Base-by-base conservation (phyloP, 805 yeast genomes). In the Kazachstania africana region DNA sequence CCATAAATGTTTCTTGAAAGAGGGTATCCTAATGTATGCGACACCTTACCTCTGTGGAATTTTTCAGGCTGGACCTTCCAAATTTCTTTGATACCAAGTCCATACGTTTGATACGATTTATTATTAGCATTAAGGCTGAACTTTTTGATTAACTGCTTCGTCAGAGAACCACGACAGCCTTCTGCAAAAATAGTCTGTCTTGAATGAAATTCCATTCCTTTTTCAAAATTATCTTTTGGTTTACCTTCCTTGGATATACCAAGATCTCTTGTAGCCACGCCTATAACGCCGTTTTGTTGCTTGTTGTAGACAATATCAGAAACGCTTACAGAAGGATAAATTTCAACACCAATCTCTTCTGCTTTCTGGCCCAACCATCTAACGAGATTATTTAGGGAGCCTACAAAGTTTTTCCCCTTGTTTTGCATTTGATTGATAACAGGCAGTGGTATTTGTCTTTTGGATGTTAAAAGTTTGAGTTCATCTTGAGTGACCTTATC, bases 131-230 rank as follows among this genome's bases (percentile, higher is more conserved):
- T 71, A 37, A 91, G 60, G 26, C 75, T 65, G 57, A 60, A 88
- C 45, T 76, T 72, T 33, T 67, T 61, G 32, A 88, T 78, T 0
- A 73, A 77, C 50, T 79, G 71, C 53, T 91, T 88, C 9, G 87
- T 66, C 33, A 91, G 62, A 1, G 95, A 85, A 0, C 98, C 98
- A 57, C 87, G 97, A 53, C 98, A 91, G n/a, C 98, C 98, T 60
- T 91, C 98, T 4, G 95, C 95, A 20, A 91, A 66, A 12, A 91
- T 79, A 0, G 96, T 87, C 37, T 78, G 65, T 45, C 91, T 72
- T 4, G 98, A 83, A 44, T 78, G 91, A 57, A 91, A 91, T 57
- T 84, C 97, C 95, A 91, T 82, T 16, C 98, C 98, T 42, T 94
- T 70, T 57, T 91, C 95, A 56, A 83, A 91, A n/a, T 72, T 65